Evolutionary conservation across 805 yeast species (phyloP), one percentile per base, ranked within the genome.

Genomic region (Teunomyces tritomae): DNA sequence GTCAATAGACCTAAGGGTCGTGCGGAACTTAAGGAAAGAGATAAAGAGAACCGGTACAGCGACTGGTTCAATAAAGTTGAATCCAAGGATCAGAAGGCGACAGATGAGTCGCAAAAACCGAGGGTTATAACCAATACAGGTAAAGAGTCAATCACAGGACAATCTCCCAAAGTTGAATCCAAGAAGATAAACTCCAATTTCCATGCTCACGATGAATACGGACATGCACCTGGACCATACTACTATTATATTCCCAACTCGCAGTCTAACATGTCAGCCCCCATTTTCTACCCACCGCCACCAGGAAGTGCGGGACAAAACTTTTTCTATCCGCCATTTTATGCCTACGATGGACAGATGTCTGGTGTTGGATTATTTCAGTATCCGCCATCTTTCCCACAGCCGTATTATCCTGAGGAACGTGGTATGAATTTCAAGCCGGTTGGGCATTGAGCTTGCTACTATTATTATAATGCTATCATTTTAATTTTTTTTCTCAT

Each of bases 311-410:
- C 28, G 7, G 40, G 40, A 11, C 39, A 36, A 11, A 63, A 57
- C 39, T 63, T 54, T 46, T 68, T 65, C 28, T 57, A 59, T 40
- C 66, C 67, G 27, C 65, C 63, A 42, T 63, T 63, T 35, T 58
- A 52, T 37, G 51, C 63, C 2, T 61, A 57, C 44, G 70, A 63
- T 17, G 37, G 10, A 3, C 40, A 43, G 20, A 58, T 55, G 29
- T 51, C 49, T 44, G 45, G 59, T 17, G 57, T 58, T 33, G 53
- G 46, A 9, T 36, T 29, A 9, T 36, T 20, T 14, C 40, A 36
- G 27, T 36, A 24, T 13, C 32, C 54, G 13, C 28, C 40, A 6
- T 43, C 48, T 2, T 48, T 39, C 28, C 40, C 48, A 1, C 29
- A 45, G 7, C 39, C 53, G 4, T 50, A 55, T n/a, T 54, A 51